phyloP scores from a whole-genome alignment of 2,329 filamentous ascomycete species.

The Endoconidiophora laricicola region DNA sequence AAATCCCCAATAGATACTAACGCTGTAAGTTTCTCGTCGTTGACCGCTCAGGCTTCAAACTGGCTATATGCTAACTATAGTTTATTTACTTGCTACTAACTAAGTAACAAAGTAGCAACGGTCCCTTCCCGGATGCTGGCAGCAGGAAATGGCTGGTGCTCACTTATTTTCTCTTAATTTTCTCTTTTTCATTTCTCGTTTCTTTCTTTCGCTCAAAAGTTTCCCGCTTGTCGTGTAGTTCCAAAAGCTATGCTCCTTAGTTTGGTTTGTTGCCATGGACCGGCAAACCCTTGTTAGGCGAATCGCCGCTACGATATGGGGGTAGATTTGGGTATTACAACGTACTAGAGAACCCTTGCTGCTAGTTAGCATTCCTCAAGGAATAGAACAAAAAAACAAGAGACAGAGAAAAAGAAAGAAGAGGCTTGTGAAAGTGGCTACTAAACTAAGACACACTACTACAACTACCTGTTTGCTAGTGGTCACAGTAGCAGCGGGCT shows the following conservation, averaged over 20 bases:
- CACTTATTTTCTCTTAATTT: neutral
- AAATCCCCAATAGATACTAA: neutral
- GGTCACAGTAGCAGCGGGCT: too few species aligned
- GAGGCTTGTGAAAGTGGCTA: neutral
- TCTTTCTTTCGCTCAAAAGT: neutral
- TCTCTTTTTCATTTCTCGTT: neutral
- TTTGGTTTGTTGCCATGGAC: neutral
- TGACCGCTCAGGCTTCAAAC: neutral
- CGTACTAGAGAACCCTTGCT: too few species aligned
- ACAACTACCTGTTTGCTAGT: too few species aligned
- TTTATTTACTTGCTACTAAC: too few species aligned
- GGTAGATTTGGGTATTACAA: neutral
- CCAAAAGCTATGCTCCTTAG: too few species aligned
- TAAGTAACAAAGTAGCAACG: too few species aligned
- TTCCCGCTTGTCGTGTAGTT: neutral
- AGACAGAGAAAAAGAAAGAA: neutral
- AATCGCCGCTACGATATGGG: neutral
- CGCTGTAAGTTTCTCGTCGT: neutral
- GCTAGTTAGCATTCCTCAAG: too few species aligned
- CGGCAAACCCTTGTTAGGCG: too few species aligned
- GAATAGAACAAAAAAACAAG: neutral
- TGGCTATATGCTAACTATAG: neutral
- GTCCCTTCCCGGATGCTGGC: too few species aligned
- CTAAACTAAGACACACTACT: too few species aligned
- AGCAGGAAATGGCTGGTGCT: neutral